phyloP scores from a whole-genome alignment of 1,284 basidiomycete genomes.

The Puccinia sorghi region DNA sequence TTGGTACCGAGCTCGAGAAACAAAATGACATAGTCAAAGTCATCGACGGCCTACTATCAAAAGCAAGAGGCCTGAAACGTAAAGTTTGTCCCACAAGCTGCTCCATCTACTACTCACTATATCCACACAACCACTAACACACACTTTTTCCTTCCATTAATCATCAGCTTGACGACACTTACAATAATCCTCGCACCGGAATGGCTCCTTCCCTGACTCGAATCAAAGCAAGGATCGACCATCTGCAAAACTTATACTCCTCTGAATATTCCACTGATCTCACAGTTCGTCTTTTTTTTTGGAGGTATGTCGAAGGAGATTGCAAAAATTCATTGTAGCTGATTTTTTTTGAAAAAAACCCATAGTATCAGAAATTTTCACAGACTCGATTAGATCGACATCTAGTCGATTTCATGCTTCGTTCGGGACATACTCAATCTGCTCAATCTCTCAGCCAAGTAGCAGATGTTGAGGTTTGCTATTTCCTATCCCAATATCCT shows the following conservation, averaged over 20 bases:
- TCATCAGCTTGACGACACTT: slow-evolving; percentile 68
- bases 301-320: not conserved
- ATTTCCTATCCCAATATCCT: not conserved
- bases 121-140: too few relatives aligned
- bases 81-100: not conserved
- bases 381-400: slow-evolving; percentile 55
- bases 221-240: slow-evolving; percentile 55
- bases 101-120: not conserved
- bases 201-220: slow-evolving; percentile 70
- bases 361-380: slow-evolving; percentile 39
- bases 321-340: not conserved
- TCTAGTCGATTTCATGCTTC: slow-evolving; percentile 57
- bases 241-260: slow-evolving; percentile 40
- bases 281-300: not conserved
- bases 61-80: slow-evolving; percentile 37
- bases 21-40: slow-evolving; percentile 61
- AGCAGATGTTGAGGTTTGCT: slow-evolving; percentile 51
- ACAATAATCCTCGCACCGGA: slow-evolving; percentile 67
- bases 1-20: slow-evolving; percentile 52
- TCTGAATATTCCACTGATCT: slow-evolving; percentile 37
- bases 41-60: slow-evolving; percentile 30
- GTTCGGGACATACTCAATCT: slow-evolving; percentile 48
- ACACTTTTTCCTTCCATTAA: too few relatives aligned
- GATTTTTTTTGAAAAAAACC: not conserved
- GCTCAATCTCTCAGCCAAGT: slow-evolving; percentile 52